Conservation (phyloP, 345 rosid species). For the Durio zibethinus region DNA sequence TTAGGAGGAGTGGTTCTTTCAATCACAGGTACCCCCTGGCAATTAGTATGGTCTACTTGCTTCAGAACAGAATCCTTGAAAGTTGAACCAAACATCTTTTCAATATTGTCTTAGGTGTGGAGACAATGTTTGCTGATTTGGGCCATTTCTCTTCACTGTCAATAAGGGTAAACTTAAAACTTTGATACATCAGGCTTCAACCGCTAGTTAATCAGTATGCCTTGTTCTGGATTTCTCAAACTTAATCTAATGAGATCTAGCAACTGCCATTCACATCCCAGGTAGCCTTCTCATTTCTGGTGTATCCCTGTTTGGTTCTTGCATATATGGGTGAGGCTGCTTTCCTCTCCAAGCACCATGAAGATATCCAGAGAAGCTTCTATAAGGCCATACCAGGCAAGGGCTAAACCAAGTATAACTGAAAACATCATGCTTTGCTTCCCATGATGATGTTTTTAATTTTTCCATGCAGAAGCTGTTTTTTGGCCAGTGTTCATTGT, state of each 20-base stretch:
- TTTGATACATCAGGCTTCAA: not conserved
- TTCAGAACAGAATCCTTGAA: constrained; percentile 9
- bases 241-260: not conserved
- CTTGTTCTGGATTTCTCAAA: not conserved
- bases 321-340: constrained; percentile 98
- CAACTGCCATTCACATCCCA: constrained; percentile 17
- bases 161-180: constrained; percentile 49
- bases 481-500: constrained; percentile 88
- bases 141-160: constrained; percentile 88
- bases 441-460: constrained; percentile 10
- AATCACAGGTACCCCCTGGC: constrained; percentile 55
- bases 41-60: not conserved
- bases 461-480: constrained; percentile 53
- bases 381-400: constrained; percentile 88
- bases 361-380: constrained; percentile 74
- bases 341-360: constrained; percentile 68
- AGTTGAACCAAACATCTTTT: constrained; percentile 9
- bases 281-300: constrained; percentile 72
- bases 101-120: constrained; percentile 53
- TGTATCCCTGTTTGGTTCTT: constrained; percentile 80
- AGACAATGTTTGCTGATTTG: constrained; percentile 78
- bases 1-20: constrained; percentile 90
- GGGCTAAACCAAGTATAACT: constrained; percentile 3
- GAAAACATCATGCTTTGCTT: constrained; percentile 2
- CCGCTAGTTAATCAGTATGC: not conserved